Conservation (phyloP, 108 stramenopile genomes). For the Skeletonema menzelii region DNA sequence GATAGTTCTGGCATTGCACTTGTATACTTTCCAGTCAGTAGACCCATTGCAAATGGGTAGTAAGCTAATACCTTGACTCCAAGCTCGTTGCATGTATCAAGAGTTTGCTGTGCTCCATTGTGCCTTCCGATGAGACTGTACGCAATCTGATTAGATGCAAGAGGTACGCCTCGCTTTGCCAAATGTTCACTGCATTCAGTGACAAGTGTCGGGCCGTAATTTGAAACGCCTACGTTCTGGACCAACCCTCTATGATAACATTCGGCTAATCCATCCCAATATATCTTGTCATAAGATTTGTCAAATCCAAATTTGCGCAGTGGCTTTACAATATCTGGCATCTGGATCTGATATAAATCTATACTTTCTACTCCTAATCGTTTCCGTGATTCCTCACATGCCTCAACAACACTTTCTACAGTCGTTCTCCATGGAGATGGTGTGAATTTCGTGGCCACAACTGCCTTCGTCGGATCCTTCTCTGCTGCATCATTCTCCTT, state of each 20-base stretch:
- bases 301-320: conserved; percentile 32
- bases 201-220: conserved; percentile 66
- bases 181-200: conserved; percentile 43
- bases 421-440: conserved; percentile 65
- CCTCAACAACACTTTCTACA: conserved; percentile 61
- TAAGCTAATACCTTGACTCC: conserved; percentile 65
- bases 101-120: conserved; percentile 56
- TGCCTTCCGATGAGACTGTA: conserved; percentile 63
- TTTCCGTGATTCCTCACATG: conserved; percentile 55
- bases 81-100: conserved; percentile 56
- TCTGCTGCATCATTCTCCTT: neutral
- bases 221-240: conserved; percentile 70
- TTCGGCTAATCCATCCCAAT: conserved; percentile 72
- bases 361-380: conserved; percentile 66
- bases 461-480: conserved; percentile 21
- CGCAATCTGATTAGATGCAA: conserved; percentile 72
- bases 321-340: conserved; percentile 75
- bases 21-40: conserved; percentile 66
- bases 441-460: conserved; percentile 71
- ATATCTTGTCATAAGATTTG: conserved; percentile 44
- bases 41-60: conserved; percentile 73
- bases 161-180: conserved; percentile 56
- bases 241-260: conserved; percentile 63
- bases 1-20: conserved; percentile 4
- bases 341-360: conserved; percentile 75